A percentile compares a stretch with the other conserved stretches of the same genome.
These are phyloP conservation scores for Inonotus obliquus DNA, from an alignment of 1,284 basidiomycete genomes.

Conservation along the genomic window DNA sequence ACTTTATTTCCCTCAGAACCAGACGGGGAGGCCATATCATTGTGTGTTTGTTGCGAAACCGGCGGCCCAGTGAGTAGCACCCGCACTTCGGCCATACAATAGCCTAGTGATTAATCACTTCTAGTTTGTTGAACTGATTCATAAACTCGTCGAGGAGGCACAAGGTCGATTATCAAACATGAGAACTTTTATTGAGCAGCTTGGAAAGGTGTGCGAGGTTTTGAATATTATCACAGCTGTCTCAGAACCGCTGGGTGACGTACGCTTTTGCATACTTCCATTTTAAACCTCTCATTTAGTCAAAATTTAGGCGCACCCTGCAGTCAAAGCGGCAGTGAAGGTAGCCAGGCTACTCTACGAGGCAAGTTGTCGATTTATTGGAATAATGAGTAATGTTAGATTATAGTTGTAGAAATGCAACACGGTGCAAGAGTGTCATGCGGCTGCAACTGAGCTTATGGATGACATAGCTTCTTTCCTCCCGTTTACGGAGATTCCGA, in stretches of 20 bases:
- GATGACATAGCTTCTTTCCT: not conserved
- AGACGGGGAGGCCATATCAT: not conserved
- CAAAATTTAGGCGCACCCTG: not conserved
- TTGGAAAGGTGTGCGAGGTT: not conserved
- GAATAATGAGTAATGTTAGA: too few species aligned
- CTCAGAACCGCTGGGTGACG: not conserved
- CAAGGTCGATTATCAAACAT: not conserved
- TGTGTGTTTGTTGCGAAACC: not conserved
- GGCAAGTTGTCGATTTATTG: not conserved
- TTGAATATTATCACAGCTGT: not conserved
- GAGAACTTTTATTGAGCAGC: not conserved
- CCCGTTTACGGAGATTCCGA: not conserved
- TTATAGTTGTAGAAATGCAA: not conserved
- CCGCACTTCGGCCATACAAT: not conserved
- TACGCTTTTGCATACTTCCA: not conserved
- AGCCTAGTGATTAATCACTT: not conserved
- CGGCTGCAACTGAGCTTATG: not conserved
- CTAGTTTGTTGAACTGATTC: not conserved
- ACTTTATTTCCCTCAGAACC: not conserved
- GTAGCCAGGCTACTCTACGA: not conserved
- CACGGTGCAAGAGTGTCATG: not conserved
- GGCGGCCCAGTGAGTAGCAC: not conserved
- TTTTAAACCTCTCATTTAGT: not conserved
- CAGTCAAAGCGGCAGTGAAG: not conserved
- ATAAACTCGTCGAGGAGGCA: not conserved